A percentile compares a stretch with the other conserved stretches of the same genome.
Conservation (phyloP, 805 yeast species). For the Yamadazyma endophytica region DNA sequence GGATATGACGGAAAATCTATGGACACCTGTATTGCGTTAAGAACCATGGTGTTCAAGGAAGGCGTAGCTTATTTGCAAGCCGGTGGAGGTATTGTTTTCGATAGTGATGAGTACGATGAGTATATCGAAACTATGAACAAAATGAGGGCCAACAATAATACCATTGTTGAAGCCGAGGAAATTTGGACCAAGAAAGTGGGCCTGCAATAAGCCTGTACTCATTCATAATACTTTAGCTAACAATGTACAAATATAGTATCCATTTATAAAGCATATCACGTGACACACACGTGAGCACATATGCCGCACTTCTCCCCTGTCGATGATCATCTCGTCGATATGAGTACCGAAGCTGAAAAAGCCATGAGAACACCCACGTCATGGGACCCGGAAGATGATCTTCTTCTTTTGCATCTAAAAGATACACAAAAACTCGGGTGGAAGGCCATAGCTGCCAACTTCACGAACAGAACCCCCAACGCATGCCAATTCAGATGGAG, state of each 20-base stretch:
- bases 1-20: constrained; percentile 90
- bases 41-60: constrained; percentile 95
- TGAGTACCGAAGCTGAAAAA: constrained; percentile 14
- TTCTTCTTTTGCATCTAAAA: constrained; percentile 42
- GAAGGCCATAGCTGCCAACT: constrained; percentile 44
- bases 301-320: too few relatives aligned
- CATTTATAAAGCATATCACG: too few relatives aligned
- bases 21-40: constrained; percentile 96
- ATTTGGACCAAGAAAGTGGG: constrained; percentile 51
- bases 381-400: constrained; percentile 46
- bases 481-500: constrained; percentile 48
- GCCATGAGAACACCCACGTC: constrained; percentile 40
- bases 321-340: too few relatives aligned
- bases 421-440: constrained; percentile 45
- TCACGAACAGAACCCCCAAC: constrained; percentile 43
- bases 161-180: constrained; percentile 89
- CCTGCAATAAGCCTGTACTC: not conserved
- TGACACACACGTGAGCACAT: too few relatives aligned
- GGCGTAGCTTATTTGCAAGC: constrained; percentile 93
- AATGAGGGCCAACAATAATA: constrained; percentile 88
- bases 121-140: constrained; percentile 95
- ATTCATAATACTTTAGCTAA: too few relatives aligned
- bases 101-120: constrained; percentile 93
- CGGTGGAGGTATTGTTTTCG: constrained; percentile 97
- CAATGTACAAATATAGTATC: too few relatives aligned